phyloP scores from a whole-genome alignment of 768 basidiomycete species.

The Boletus edulis region DNA sequence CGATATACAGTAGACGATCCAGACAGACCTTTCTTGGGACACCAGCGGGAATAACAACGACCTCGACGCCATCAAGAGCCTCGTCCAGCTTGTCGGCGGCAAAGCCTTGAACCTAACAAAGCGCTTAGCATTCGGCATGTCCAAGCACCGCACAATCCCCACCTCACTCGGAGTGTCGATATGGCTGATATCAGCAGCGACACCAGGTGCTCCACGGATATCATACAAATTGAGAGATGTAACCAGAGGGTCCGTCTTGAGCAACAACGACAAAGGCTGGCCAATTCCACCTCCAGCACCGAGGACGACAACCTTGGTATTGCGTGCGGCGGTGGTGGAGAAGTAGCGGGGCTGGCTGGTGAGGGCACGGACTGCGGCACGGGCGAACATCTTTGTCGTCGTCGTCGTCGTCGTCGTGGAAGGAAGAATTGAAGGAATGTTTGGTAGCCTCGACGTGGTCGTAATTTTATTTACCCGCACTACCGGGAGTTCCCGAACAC shows the following conservation, averaged over 20 bases:
- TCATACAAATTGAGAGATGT: conserved; percentile 66
- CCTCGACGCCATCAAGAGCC: conserved; percentile 86
- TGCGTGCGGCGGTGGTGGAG: conserved; percentile 69
- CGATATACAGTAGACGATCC: not conserved
- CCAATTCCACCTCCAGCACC: conserved; percentile 99
- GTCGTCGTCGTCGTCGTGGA: conserved; percentile 19
- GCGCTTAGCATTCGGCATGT: not conserved
- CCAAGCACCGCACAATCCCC: conserved; percentile 18
- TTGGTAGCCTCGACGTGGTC: not conserved
- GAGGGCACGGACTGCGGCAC: conserved; percentile 57
- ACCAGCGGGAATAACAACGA: conserved; percentile 98
- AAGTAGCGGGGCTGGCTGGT: conserved; percentile 61
- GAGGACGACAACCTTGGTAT: conserved; percentile 91
- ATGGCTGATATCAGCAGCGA: conserved; percentile 96
- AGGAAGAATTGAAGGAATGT: not conserved
- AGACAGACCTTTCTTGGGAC: conserved; percentile 89
- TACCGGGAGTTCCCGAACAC: conserved; percentile 14
- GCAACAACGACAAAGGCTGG: conserved; percentile 85
- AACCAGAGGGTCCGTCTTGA: conserved; percentile 92
- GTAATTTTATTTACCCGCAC: conserved; percentile 12
- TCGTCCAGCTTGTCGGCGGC: conserved; percentile 84
- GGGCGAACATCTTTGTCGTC: conserved; percentile 58
- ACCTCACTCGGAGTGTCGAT: conserved; percentile 89
- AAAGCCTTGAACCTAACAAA: conserved; percentile 70
- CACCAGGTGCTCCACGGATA: conserved; percentile 51